Evolutionary conservation across 2,329 filamentous ascomycete species (phyloP).

Genomic region (Arthrobotrys sphaeroides): DNA sequence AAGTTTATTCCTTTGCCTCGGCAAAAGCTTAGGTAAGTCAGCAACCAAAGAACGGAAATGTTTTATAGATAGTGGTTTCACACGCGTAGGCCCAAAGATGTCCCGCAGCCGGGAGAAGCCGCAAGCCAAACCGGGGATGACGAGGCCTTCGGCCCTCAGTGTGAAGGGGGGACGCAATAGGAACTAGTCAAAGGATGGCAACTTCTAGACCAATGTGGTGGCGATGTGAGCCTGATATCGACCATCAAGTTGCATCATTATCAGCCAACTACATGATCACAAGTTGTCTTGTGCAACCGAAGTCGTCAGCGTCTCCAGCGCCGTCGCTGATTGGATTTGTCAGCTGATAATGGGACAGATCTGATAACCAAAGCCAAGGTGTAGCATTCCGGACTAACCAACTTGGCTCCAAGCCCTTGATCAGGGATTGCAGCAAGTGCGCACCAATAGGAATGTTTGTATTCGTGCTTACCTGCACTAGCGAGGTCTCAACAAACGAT

Average conservation of each 20-base stretch:
- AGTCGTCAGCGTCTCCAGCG: slow-evolving; percentile 15
- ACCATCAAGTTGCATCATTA: slow-evolving; percentile 20
- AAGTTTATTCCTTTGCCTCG: neutral
- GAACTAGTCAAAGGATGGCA: slow-evolving; percentile 11
- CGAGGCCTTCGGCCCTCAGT: slow-evolving; percentile 4
- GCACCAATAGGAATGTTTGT: slow-evolving; percentile 39
- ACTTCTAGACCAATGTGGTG: neutral
- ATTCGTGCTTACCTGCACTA: slow-evolving; percentile 47
- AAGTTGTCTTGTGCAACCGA: slow-evolving; percentile 42
- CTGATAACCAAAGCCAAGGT: slow-evolving; percentile 41
- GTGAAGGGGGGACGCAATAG: neutral
- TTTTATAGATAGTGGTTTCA: neutral
- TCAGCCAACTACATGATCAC: slow-evolving; percentile 45
- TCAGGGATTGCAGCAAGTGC: slow-evolving; percentile 14
- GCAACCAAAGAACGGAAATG: neutral
- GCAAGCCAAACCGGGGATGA: neutral
- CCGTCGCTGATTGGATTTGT: slow-evolving; percentile 29
- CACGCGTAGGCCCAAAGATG: neutral
- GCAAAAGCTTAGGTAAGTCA: no score
- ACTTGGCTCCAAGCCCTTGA: slow-evolving; percentile 30
- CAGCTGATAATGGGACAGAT: slow-evolving; percentile 27
- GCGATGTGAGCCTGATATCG: neutral
- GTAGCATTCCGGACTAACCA: neutral
- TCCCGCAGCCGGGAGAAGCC: neutral
- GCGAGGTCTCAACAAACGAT: slow-evolving; percentile 9